These are phyloP conservation scores for Jatropha curcas DNA, from an alignment of 345 rosid genomes.

Conservation along the genomic window DNA sequence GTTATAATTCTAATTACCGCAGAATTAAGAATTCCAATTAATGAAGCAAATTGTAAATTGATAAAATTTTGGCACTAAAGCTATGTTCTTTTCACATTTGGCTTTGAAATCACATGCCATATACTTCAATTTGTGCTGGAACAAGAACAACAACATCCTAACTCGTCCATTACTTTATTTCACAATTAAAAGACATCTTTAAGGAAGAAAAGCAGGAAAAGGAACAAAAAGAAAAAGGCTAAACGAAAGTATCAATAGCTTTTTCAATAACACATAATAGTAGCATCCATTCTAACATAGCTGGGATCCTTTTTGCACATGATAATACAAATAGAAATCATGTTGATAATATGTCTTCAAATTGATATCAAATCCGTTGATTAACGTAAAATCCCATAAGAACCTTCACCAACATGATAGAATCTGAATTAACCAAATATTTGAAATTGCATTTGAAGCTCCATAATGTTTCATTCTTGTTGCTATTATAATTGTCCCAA, in stretches of 20 bases:
- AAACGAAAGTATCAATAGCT: background rate
- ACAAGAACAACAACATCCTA: background rate
- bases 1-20: background rate
- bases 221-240: background rate
- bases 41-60: background rate
- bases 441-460: background rate
- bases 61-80: background rate
- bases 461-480: background rate
- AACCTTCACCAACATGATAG: background rate
- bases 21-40: background rate
- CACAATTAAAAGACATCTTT: background rate
- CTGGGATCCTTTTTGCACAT: background rate
- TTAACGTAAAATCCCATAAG: background rate
- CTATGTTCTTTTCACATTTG: background rate
- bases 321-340: background rate
- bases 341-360: background rate
- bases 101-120: background rate
- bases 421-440: background rate
- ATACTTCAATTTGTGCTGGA: background rate
- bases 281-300: background rate
- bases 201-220: background rate
- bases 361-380: background rate
- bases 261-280: background rate
- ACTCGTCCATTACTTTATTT: background rate
- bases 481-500: background rate